A percentile compares a stretch with the other conserved stretches of the same genome.
phyloP scores from a whole-genome alignment of 2,329 filamentous ascomycete genomes.

The Xylaria sp. region DNA sequence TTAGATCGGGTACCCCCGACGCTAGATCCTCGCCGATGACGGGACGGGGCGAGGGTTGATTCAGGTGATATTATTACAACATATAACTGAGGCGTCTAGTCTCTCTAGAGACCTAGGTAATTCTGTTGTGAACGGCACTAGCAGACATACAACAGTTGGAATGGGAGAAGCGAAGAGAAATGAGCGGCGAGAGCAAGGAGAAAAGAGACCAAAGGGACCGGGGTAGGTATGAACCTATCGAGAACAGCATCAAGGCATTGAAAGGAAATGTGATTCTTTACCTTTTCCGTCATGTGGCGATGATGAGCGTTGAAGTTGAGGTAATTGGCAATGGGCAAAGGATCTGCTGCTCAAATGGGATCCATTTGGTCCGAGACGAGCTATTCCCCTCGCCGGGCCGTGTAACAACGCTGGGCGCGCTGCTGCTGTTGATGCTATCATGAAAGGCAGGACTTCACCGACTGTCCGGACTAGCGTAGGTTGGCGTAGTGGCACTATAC shows the following conservation, averaged over 20 bases:
- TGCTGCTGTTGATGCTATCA: constrained; percentile 12
- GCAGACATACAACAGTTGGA: no score
- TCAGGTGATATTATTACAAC: no score
- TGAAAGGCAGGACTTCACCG: constrained; percentile 8
- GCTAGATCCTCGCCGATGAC: not conserved
- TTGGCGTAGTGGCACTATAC: not conserved
- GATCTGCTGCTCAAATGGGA: constrained; percentile 1
- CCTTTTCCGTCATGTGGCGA: constrained; percentile 11
- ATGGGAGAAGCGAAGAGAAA: not conserved
- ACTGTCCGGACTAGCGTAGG: not conserved
- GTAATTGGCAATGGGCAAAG: not conserved
- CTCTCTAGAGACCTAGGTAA: no score
- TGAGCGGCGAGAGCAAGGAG: not conserved
- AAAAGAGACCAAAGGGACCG: not conserved
- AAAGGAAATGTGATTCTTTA: constrained; percentile 2
- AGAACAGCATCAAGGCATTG: not conserved
- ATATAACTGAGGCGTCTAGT: no score
- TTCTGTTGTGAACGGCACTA: not conserved
- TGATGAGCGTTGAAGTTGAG: not conserved
- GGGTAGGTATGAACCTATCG: not conserved
- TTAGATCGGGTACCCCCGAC: constrained; percentile 1
- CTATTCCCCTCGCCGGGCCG: constrained; percentile 10
- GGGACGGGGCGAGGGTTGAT: not conserved
- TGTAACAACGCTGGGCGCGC: constrained; percentile 13
- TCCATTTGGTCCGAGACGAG: not conserved